Conservation (phyloP, 2,329 filamentous ascomycete genomes). For the Ceratocystis cubensis region DNA sequence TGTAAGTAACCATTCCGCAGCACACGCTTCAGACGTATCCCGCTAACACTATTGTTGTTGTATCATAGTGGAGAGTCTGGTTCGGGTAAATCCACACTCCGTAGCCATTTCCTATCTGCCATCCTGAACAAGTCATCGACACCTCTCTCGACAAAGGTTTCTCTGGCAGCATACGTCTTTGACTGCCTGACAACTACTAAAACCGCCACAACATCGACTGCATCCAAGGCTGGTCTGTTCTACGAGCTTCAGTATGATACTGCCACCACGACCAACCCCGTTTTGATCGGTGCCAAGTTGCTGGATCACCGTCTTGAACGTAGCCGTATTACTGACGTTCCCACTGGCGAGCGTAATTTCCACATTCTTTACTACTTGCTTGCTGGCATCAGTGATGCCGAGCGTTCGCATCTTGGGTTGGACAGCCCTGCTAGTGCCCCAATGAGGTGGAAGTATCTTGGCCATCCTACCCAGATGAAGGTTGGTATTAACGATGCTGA, state of each 20-base stretch:
- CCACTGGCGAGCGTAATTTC: constrained; percentile 92
- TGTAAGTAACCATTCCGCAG: constrained; percentile 48
- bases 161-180: constrained; percentile 87
- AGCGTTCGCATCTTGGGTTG: constrained; percentile 70
- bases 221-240: constrained; percentile 89
- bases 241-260: constrained; percentile 97
- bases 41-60: neutral
- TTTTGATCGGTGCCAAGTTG: constrained; percentile 85
- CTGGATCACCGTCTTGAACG: constrained; percentile 87
- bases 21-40: neutral
- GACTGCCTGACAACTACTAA: constrained; percentile 95
- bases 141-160: constrained; percentile 83
- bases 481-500: constrained; percentile 93
- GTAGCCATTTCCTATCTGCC: constrained; percentile 74
- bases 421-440: constrained; percentile 41
- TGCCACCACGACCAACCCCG: constrained; percentile 66
- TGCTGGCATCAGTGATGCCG: constrained; percentile 77
- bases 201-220: constrained; percentile 85
- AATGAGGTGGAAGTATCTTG: constrained; percentile 90
- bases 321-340: constrained; percentile 80
- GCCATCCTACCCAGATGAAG: constrained; percentile 91
- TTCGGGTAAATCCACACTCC: constrained; percentile 87
- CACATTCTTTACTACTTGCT: constrained; percentile 93
- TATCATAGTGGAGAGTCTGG: constrained; percentile 74
- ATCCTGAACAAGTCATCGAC: constrained; percentile 84